Evolutionary conservation across 208 protist species (phyloP).

Genomic region (Acanthamoeba rhysodes): DNA sequence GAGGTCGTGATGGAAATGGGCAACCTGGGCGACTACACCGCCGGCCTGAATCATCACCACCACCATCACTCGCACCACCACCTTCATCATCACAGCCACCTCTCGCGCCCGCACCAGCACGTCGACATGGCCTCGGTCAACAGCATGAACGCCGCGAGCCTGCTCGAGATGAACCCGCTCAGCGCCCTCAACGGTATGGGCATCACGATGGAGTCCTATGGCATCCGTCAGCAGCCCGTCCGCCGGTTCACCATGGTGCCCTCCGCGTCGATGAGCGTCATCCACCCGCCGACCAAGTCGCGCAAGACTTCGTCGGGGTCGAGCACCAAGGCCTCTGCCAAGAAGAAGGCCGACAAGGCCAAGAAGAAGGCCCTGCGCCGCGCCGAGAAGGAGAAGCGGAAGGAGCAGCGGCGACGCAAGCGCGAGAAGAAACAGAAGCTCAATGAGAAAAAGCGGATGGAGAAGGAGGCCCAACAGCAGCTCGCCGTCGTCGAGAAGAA

Average conservation of each 20-base stretch:
- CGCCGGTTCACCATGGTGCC: neutral
- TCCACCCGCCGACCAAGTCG: neutral
- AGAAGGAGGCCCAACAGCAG: neutral
- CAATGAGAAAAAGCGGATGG: neutral
- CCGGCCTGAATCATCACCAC: neutral
- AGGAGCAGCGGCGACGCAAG: neutral
- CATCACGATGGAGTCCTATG: neutral
- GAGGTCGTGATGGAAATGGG: slow-evolving; percentile 13
- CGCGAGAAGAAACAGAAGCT: neutral
- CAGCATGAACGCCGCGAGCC: neutral
- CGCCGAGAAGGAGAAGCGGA: neutral
- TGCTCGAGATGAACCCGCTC: slow-evolving; percentile 1
- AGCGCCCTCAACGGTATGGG: neutral
- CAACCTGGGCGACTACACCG: slow-evolving; percentile 15
- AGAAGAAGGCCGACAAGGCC: neutral
- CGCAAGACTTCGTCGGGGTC: neutral
- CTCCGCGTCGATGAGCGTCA: neutral
- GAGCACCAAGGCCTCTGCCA: neutral
- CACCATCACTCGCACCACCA: neutral
- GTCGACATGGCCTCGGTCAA: slow-evolving; percentile 21
- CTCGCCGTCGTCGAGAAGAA: neutral
- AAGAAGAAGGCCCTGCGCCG: neutral
- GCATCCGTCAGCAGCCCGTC: neutral
- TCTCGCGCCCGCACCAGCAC: neutral
- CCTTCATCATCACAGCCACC: neutral